Evolutionary conservation across 495 filamentous ascomycete species (phyloP).

Genomic region (Hypoxylon intermedium): DNA sequence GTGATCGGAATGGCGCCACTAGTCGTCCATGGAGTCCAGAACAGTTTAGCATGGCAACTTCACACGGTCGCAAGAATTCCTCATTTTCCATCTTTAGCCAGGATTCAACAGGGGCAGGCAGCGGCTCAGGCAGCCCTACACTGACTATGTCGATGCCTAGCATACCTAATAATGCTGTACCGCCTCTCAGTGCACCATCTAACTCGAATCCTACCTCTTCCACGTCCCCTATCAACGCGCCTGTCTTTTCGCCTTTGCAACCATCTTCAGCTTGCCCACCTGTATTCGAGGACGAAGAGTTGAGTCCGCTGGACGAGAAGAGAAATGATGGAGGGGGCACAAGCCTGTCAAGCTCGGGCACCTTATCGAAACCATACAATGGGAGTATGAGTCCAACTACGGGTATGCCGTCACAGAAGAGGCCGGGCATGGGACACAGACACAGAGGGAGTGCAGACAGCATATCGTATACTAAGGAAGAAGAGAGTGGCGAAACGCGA

Average conservation of each 20-base stretch:
- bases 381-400: conserved; percentile 27
- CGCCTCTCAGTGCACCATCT: conserved; percentile 30
- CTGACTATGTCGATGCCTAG: conserved; percentile 44
- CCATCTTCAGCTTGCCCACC: conserved; percentile 45
- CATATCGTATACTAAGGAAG: conserved; percentile 63
- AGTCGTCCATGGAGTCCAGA: conserved; percentile 40
- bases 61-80: conserved; percentile 49
- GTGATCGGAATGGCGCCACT: conserved; percentile 47
- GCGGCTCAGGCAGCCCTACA: conserved; percentile 49
- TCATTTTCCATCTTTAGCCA: conserved; percentile 49
- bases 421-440: conserved; percentile 51
- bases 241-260: conserved; percentile 37
- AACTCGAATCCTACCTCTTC: conserved; percentile 22
- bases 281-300: conserved; percentile 50
- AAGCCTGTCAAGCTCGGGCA: conserved; percentile 18
- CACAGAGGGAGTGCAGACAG: conserved; percentile 61
- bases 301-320: conserved; percentile 19
- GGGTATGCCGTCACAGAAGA: conserved; percentile 26
- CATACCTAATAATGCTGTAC: conserved; percentile 31
- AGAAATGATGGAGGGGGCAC: conserved; percentile 1
- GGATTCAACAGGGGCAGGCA: conserved; percentile 48
- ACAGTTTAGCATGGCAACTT: conserved; percentile 27
- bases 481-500: conserved; percentile 55
- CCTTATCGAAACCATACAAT: conserved; percentile 15
- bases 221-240: conserved; percentile 21